Percentiles rank a stretch among this genome's conserved stretches.
phyloP scores from a whole-genome alignment of 768 basidiomycete species.

The Cystofilobasidium macerans region DNA sequence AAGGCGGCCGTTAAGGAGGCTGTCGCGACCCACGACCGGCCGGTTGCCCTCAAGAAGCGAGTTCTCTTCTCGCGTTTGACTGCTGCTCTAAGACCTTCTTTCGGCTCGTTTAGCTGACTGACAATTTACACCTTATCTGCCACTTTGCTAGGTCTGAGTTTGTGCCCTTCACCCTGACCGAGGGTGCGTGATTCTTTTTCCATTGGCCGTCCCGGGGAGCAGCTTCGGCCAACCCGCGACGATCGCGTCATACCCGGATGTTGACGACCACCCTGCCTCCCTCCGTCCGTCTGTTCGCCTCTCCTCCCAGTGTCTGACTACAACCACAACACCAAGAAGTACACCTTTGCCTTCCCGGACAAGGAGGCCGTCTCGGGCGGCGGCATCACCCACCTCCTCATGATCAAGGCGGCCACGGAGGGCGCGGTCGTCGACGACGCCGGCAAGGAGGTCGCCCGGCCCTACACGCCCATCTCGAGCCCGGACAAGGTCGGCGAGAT shows the following conservation, averaged over 20 bases:
- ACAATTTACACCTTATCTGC: neutral
- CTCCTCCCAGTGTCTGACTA: slow-evolving; percentile 50
- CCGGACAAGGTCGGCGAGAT: slow-evolving; percentile 65
- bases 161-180: slow-evolving; percentile 3
- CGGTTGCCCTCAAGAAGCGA: slow-evolving; percentile 17
- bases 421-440: slow-evolving; percentile 49
- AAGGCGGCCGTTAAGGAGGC: slow-evolving; percentile 7
- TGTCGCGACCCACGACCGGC: slow-evolving; percentile 10
- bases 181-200: slow-evolving; percentile 53
- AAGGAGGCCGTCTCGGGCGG: slow-evolving; percentile 57
- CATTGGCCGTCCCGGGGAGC: neutral
- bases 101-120: neutral
- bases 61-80: neutral
- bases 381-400: slow-evolving; percentile 64
- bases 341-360: slow-evolving; percentile 30
- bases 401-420: slow-evolving; percentile 62
- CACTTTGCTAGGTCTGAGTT: slow-evolving; percentile 15
- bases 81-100: too few relatives aligned
- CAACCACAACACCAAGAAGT: slow-evolving; percentile 89
- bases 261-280: neutral
- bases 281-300: neutral
- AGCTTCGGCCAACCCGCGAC: neutral
- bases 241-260: neutral
- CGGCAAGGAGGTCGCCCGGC: slow-evolving; percentile 69
- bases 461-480: slow-evolving; percentile 84